Percentiles rank a stretch among this genome's conserved stretches.
Conservation (phyloP, 495 filamentous ascomycete species). For the Mytilinidion resinicola region DNA sequence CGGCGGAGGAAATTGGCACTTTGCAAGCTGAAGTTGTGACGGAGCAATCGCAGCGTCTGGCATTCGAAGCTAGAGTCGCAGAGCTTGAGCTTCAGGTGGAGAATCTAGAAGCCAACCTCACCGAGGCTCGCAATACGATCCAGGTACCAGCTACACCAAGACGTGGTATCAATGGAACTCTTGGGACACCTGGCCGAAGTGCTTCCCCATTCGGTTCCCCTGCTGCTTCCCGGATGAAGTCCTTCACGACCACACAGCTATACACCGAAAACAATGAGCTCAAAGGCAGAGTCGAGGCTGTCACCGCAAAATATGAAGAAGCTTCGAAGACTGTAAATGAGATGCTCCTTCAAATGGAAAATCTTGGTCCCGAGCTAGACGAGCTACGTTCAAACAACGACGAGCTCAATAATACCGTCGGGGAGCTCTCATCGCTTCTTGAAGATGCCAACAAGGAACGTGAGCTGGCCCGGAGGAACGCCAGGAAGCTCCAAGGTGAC, state of each 20-base stretch:
- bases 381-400: conserved; percentile 52
- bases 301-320: conserved; percentile 63
- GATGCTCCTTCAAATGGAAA: conserved; percentile 59
- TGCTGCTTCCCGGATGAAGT: conserved; percentile 49
- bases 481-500: conserved; percentile 66
- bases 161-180: conserved; percentile 44
- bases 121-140: conserved; percentile 21
- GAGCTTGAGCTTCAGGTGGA: conserved; percentile 72
- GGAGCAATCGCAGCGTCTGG: conserved; percentile 64
- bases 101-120: conserved; percentile 51
- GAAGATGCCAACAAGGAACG: conserved; percentile 51
- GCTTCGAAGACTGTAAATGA: conserved; percentile 72
- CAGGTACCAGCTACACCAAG: conserved; percentile 55
- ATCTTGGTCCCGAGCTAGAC: conserved; percentile 54
- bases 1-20: conserved; percentile 71
- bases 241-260: conserved; percentile 59
- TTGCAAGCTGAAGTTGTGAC: conserved; percentile 75
- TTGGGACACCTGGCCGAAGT: conserved; percentile 48
- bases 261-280: conserved; percentile 59
- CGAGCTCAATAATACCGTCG: conserved; percentile 56
- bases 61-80: conserved; percentile 59
- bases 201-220: conserved; percentile 56
- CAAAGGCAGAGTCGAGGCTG: conserved; percentile 53
- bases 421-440: conserved; percentile 68
- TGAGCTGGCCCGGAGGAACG: conserved; percentile 51